Evolutionary conservation across 768 basidiomycete species (phyloP), one percentile per base, ranked within the genome.

Genomic region (Jaapia argillacea): DNA sequence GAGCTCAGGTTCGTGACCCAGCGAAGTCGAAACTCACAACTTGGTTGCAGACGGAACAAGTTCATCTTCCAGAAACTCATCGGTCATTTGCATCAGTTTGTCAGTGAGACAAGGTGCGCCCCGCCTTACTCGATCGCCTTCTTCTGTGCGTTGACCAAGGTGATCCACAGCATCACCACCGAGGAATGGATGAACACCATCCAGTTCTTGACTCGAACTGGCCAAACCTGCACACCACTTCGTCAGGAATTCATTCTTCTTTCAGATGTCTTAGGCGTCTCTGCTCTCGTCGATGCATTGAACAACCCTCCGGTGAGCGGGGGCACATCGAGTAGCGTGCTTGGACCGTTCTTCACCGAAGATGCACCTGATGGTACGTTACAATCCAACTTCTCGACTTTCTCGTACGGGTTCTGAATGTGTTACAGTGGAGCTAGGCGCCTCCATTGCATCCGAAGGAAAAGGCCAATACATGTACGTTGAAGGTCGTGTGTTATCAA

Each of bases 141-240:
- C 27, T 18, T 38, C 40, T 14, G 48, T 5, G 26, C 22, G 10
- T 10, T 10, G 28, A 33, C 28, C 16, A 10, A 33, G 28, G 16
- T 33, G 22, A 37, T n/a, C 4, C 14, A 6, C 33, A 75, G 72
- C 45, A 60, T 91, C 41, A 86, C 87, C 14, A 83, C 78, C 1
- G 82, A 89, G 2, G 89, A 92, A 66, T 92, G 89, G 89, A 81
- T 81, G 81, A 59, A 70, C 14, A 68, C 85, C 1, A 80, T 92
- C 52, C 58, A 83, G 45, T 92, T 92, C 62, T 63, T 92, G 46
- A 92, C 88, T 0, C 65, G 68, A 5, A 74, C 72, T 0, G 89
- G 89, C 5, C 68, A 92, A 59, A 85, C 62, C 47, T 87, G 79
- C 58, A 77, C 81, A 0, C 72, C 77, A 25, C 58, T 85, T 41